Evolutionary conservation across 352 stramenopile genomes (phyloP).

Genomic region (Globisporangium apiculatum): DNA sequence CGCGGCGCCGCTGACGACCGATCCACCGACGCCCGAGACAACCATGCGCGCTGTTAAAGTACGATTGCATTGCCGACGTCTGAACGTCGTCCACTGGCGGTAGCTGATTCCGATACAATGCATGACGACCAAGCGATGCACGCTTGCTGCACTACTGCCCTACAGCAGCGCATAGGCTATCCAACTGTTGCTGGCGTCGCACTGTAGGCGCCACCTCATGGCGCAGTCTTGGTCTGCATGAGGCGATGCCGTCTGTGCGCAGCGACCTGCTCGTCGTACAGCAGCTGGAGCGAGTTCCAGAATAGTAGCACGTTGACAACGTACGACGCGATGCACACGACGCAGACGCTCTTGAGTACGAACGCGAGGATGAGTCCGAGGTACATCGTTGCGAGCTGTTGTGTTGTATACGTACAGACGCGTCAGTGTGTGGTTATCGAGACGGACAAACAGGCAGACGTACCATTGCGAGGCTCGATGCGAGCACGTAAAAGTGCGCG

Average conservation of each 20-base stretch:
- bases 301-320: constrained; percentile 33
- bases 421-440: neutral
- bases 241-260: constrained; percentile 7
- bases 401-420: neutral
- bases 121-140: too few species aligned
- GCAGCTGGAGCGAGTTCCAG: constrained; percentile 36
- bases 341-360: constrained; percentile 44
- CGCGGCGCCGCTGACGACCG: constrained; percentile 14
- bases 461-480: constrained; percentile 27
- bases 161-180: too few species aligned
- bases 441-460: constrained; percentile 3
- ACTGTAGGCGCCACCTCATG: too few species aligned
- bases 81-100: too few species aligned
- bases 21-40: constrained; percentile 13
- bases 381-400: constrained; percentile 35
- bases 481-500: constrained; percentile 36
- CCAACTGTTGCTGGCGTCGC: too few species aligned
- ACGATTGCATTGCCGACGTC: too few species aligned
- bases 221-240: constrained; percentile 1
- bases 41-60: constrained; percentile 4
- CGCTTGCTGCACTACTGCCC: too few species aligned
- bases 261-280: constrained; percentile 15
- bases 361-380: constrained; percentile 52
- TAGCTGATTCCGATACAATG: too few species aligned
- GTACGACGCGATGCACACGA: constrained; percentile 54